Evolutionary conservation across 78 protist genomes (phyloP).

Genomic region (Dictyostelium citrinum): DNA sequence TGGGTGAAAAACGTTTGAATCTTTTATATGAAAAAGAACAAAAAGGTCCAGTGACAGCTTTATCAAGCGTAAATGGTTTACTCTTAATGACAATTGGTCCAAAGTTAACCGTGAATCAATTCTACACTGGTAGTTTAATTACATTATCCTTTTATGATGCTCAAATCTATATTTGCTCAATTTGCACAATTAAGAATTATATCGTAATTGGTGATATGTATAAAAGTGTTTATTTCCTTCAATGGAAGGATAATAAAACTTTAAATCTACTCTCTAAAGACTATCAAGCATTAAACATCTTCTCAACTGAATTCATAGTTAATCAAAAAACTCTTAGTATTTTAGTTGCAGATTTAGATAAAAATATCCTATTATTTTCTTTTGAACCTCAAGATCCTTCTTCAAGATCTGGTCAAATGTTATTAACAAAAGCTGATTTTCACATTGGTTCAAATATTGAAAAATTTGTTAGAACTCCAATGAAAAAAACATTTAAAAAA

Average conservation of each 20-base stretch:
- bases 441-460: slow-evolving; percentile 53
- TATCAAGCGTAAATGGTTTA: slow-evolving; percentile 47
- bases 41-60: slow-evolving; percentile 74
- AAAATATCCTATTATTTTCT: slow-evolving; percentile 33
- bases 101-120: slow-evolving; percentile 47
- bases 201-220: slow-evolving; percentile 74
- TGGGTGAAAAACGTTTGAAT: slow-evolving; percentile 34
- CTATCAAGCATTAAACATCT: slow-evolving; percentile 17
- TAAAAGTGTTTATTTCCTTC: slow-evolving; percentile 64
- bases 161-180: slow-evolving; percentile 60
- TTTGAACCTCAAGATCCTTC: slow-evolving; percentile 68
- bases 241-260: slow-evolving; percentile 62
- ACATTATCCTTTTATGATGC: slow-evolving; percentile 81
- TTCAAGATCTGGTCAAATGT: slow-evolving; percentile 35
- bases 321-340: slow-evolving; percentile 28
- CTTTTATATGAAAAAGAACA: slow-evolving; percentile 68
- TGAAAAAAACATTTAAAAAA: neutral
- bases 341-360: slow-evolving; percentile 44
- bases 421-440: slow-evolving; percentile 46
- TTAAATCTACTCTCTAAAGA: slow-evolving; percentile 58
- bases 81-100: slow-evolving; percentile 81
- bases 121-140: slow-evolving; percentile 3
- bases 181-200: slow-evolving; percentile 63
- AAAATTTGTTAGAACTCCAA: slow-evolving; percentile 48
- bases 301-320: slow-evolving; percentile 57